Evolutionary conservation across 2,329 filamentous ascomycete genomes (phyloP).

Genomic region (Conoideocrella luteorostrata): DNA sequence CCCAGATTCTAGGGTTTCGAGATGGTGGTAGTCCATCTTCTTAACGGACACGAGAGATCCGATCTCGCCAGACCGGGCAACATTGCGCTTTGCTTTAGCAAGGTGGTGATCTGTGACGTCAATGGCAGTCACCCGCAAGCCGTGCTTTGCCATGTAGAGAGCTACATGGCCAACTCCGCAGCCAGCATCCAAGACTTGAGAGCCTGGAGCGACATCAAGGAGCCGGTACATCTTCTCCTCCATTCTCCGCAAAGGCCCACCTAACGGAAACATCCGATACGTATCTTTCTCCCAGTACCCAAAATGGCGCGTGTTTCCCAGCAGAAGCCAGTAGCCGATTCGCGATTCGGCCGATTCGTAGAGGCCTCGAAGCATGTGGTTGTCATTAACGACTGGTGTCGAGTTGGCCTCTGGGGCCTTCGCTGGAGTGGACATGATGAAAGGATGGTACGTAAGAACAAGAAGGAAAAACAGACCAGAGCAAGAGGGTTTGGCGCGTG

Average conservation of each 20-base stretch:
- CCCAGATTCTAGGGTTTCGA: conserved; percentile 30
- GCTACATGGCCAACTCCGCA: conserved; percentile 45
- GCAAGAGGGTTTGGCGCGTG: no score
- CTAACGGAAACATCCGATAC: conserved; percentile 42
- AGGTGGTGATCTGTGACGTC: conserved; percentile 45
- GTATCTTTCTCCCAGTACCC: conserved; percentile 40
- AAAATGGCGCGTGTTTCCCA: conserved; percentile 44
- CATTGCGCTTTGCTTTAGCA: conserved; percentile 33
- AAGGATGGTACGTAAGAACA: no score
- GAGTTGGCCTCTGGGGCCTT: neutral
- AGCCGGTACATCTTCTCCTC: conserved; percentile 38
- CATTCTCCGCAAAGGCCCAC: conserved; percentile 37
- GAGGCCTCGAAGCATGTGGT: conserved; percentile 35
- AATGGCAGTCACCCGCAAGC: conserved; percentile 37
- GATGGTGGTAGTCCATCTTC: conserved; percentile 45
- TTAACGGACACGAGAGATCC: conserved; percentile 29
- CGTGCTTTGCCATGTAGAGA: conserved; percentile 36
- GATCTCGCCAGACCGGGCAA: conserved; percentile 25
- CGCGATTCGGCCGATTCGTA: conserved; percentile 39
- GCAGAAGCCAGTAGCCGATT: conserved; percentile 34
- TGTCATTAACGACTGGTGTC: conserved; percentile 27
- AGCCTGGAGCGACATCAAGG: conserved; percentile 30
- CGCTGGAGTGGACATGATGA: neutral
- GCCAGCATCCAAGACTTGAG: conserved; percentile 45
- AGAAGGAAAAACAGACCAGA: no score